These are phyloP conservation scores for Agaricus sinodeliciosus DNA, from an alignment of 768 basidiomycete genomes.

Conservation along the genomic window DNA sequence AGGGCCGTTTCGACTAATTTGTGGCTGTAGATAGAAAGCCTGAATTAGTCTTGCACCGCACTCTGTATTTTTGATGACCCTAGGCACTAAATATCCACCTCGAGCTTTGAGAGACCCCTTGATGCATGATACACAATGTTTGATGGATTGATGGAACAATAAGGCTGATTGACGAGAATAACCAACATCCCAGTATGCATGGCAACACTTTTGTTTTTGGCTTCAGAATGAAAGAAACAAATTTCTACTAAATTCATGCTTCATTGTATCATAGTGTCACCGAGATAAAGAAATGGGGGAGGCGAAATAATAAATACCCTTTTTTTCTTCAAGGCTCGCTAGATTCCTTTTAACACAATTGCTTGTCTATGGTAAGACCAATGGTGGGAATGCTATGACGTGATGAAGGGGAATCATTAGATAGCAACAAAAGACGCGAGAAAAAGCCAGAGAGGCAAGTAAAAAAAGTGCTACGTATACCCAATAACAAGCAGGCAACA, in stretches of 20 bases:
- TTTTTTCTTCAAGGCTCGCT: constrained; percentile 1
- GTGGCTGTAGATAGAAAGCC: too few relatives aligned
- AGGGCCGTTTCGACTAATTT: too few relatives aligned
- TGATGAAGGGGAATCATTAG: constrained; percentile 22
- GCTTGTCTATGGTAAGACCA: constrained; percentile 9
- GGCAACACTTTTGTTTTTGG: background rate
- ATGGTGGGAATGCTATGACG: constrained; percentile 10
- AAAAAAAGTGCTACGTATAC: constrained; percentile 23
- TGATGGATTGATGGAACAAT: too few relatives aligned
- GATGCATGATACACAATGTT: too few relatives aligned
- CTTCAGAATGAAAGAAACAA: background rate
- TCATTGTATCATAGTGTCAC: constrained; percentile 4
- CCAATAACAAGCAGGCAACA: constrained; percentile 22
- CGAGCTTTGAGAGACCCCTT: too few relatives aligned
- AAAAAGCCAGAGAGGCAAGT: constrained; percentile 8
- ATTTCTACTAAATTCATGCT: background rate
- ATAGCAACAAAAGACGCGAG: constrained; percentile 28
- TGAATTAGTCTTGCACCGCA: too few relatives aligned
- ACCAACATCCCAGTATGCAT: too few relatives aligned
- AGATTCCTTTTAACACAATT: background rate
- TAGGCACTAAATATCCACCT: too few relatives aligned
- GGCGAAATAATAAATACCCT: background rate
- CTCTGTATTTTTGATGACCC: too few relatives aligned
- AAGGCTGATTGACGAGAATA: too few relatives aligned
- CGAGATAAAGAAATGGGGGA: background rate